A percentile compares a stretch with the other conserved stretches of the same genome.
phyloP scores from a whole-genome alignment of 116 monocot genomes.

The Cymodocea nodosa region DNA sequence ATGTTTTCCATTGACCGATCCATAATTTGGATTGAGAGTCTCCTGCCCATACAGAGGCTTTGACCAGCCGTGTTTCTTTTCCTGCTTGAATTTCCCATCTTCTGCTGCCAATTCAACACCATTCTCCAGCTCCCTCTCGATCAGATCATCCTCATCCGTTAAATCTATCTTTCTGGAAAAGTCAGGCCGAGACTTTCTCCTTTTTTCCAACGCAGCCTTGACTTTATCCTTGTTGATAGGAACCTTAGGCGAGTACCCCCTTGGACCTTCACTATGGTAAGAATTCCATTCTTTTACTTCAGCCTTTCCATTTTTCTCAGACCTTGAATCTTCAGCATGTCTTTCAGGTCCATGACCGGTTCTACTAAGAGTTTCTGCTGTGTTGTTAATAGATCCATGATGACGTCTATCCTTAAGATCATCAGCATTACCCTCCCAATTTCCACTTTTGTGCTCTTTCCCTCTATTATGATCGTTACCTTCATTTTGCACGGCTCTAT shows the following conservation, averaged over 20 bases:
- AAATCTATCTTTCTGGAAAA: conserved; percentile 7
- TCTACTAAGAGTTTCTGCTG: conserved; percentile 1
- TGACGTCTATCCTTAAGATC: not conserved
- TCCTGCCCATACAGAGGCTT: conserved; percentile 1
- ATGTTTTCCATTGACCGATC: not conserved
- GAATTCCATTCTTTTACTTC: conserved; percentile 11
- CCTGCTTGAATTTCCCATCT: conserved; percentile 10
- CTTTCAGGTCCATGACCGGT: conserved; percentile 5
- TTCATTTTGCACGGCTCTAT: not conserved
- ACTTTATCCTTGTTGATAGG: conserved; percentile 20
- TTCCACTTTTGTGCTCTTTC: not conserved
- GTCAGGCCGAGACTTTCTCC: conserved; percentile 10
- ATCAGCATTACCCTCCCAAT: not conserved
- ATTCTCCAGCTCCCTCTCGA: conserved; percentile 19
- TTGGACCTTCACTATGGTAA: conserved; percentile 8
- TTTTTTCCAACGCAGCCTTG: conserved; percentile 22
- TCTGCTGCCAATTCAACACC: conserved; percentile 18
- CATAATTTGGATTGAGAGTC: not conserved
- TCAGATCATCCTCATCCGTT: conserved; percentile 19
- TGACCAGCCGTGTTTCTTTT: conserved; percentile 8
- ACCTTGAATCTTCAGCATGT: not conserved
- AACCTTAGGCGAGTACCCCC: conserved; percentile 9
- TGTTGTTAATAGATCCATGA: not conserved
- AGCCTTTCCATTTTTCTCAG: not conserved
- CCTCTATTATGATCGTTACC: not conserved